Conservation (phyloP, 1,139 yeast species). For the Hansenula sp. region DNA sequence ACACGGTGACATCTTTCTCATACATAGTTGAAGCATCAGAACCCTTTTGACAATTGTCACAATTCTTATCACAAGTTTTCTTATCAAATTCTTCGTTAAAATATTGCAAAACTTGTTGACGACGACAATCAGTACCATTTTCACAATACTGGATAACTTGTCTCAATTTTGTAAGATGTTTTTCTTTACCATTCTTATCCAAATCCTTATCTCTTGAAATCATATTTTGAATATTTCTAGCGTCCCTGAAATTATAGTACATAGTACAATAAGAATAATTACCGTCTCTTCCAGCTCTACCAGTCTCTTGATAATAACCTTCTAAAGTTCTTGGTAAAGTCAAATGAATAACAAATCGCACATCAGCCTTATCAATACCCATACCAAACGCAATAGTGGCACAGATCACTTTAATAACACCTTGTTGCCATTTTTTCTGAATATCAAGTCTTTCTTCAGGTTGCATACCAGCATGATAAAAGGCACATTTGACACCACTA, state of each 20-base stretch:
- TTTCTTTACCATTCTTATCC: conserved; percentile 62
- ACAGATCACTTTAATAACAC: conserved; percentile 70
- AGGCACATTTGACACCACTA: conserved; percentile 64
- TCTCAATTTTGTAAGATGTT: conserved; percentile 70
- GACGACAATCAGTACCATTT: conserved; percentile 83
- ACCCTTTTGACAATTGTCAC: conserved; percentile 78
- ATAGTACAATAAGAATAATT: conserved; percentile 72
- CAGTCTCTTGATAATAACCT: conserved; percentile 97
- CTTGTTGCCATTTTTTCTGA: conserved; percentile 81
- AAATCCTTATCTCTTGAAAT: conserved; percentile 73
- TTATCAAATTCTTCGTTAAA: conserved; percentile 81
- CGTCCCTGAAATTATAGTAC: conserved; percentile 77
- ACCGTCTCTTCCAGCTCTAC: conserved; percentile 99
- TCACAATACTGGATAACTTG: conserved; percentile 93
- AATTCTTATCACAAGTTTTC: conserved; percentile 58
- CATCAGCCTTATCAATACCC: conserved; percentile 98
- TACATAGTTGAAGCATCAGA: conserved; percentile 36
- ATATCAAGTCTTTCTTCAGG: conserved; percentile 67
- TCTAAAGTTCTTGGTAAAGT: conserved; percentile 89
- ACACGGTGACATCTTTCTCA: conserved; percentile 64
- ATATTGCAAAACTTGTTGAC: conserved; percentile 83
- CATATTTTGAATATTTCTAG: conserved; percentile 66
- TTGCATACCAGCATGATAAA: conserved; percentile 92
- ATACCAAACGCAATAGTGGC: conserved; percentile 98
- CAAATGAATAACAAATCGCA: conserved; percentile 82